Evolutionary conservation across 1,284 basidiomycete species (phyloP), one percentile per base, ranked within the genome.

Genomic region (Ustilago shanxiensis): DNA sequence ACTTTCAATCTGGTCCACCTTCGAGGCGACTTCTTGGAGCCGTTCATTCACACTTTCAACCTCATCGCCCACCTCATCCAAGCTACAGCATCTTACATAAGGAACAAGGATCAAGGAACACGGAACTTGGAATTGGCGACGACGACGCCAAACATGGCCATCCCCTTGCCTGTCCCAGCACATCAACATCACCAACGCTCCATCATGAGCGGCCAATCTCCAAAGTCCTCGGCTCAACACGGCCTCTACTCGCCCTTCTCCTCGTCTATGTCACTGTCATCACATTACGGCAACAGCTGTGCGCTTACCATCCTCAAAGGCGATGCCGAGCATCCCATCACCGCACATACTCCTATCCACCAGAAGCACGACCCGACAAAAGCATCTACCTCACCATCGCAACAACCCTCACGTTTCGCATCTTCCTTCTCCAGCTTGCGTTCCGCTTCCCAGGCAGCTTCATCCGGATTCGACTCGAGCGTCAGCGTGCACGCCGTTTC

Each of bases 231-330:
- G 20, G 22, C 20, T 11, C 47, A 62, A 18, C 18, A 47, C 18
- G 69, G 55, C 52, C 59, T 55, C 16, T 53, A 28, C 20, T 64
- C 71, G 11, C 50, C 71, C 20, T 60, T 67, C 49, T 63, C 68
- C 2, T 49, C 52, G 9, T 56, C 64, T 14, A 44, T 41, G 59
- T 22, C 35, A 59, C 56, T 69, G 63, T 41, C 65, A 33, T 56
- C 54, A 5, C 60, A 47, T 20, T 61, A 56, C 49, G 57, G 61
- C 22, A 53, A 62, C 39, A 67, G 69, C 63, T 77, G 74, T 54
- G 60, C 74, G 26, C 66, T 77, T 44, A 77, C 74, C 26, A 77
- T 77, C 31, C 70, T 77, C 69, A 77, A 66, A 20, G 70, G 63
- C 2, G 52, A 69, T 26, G 56, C 70, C 1, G 57, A 63, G 11